A percentile compares a stretch with the other conserved stretches of the same genome.
Conservation (phyloP, 169 alveolate species). For the Plasmodium malariae region DNA sequence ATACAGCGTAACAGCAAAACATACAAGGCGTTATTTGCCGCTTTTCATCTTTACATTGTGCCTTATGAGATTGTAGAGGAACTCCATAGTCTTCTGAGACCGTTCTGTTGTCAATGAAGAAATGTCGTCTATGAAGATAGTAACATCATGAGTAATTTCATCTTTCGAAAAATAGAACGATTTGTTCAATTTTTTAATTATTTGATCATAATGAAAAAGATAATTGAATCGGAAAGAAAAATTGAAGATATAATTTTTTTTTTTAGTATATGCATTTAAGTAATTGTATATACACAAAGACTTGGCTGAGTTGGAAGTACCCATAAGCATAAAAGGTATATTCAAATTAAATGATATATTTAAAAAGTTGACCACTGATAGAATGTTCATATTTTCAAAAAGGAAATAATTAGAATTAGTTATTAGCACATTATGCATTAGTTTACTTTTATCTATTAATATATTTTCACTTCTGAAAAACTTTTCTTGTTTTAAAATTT, state of each 20-base stretch:
- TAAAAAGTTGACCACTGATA: slow-evolving; percentile 24
- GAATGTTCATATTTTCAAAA: slow-evolving; percentile 24
- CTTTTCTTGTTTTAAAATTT: slow-evolving; percentile 40
- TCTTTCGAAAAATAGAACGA: not conserved
- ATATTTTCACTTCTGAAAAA: slow-evolving; percentile 20
- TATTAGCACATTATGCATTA: slow-evolving; percentile 11
- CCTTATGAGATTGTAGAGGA: slow-evolving; percentile 3
- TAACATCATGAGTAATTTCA: not conserved
- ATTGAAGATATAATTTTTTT: not conserved
- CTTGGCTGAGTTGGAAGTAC: slow-evolving; percentile 31
- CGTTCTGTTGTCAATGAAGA: not conserved
- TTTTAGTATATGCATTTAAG: slow-evolving; percentile 14
- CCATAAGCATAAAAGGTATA: slow-evolving; percentile 42
- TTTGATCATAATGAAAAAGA: slow-evolving; percentile 14
- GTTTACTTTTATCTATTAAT: slow-evolving; percentile 8
- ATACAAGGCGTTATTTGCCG: too few relatives aligned
- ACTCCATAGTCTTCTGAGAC: not conserved
- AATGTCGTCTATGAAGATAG: slow-evolving; percentile 41
- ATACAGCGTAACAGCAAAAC: too few relatives aligned
- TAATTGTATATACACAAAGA: slow-evolving; percentile 25
- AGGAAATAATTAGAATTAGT: slow-evolving; percentile 11
- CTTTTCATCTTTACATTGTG: slow-evolving; percentile 9
- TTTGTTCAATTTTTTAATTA: not conserved
- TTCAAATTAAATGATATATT: not conserved
- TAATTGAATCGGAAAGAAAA: slow-evolving; percentile 26